Evolutionary conservation across 2,329 filamentous ascomycete species (phyloP).

Genomic region (Bisporella sp.): DNA sequence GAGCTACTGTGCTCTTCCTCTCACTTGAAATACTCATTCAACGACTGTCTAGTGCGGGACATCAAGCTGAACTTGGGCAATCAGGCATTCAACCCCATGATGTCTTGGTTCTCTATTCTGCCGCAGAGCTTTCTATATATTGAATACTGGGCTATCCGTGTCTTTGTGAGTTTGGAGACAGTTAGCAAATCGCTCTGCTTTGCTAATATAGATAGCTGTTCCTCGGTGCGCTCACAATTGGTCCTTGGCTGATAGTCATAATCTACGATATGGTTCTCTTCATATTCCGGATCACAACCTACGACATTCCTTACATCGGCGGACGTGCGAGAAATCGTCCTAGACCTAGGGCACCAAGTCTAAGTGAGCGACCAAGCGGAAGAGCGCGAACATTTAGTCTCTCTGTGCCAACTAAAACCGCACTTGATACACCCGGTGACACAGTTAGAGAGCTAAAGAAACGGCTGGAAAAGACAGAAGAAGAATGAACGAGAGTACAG

Average conservation of each 20-base stretch:
- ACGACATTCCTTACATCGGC: constrained; percentile 53
- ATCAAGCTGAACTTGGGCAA: too few relatives aligned
- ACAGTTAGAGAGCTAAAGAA: constrained; percentile 10
- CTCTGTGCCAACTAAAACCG: constrained; percentile 12
- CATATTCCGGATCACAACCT: constrained; percentile 47
- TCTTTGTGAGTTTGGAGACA: constrained; percentile 35
- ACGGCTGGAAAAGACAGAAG: constrained; percentile 10
- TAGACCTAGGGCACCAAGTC: constrained; percentile 53
- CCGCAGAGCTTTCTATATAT: constrained; percentile 48
- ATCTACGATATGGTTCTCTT: constrained; percentile 59
- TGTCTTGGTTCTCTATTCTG: constrained; percentile 61
- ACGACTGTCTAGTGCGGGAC: too few relatives aligned
- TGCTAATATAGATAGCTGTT: constrained; percentile 40
- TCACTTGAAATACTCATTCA: too few relatives aligned
- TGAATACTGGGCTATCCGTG: constrained; percentile 54
- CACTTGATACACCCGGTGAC: constrained; percentile 16
- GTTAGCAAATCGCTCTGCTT: neutral
- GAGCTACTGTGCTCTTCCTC: too few relatives aligned
- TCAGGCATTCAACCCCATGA: constrained; percentile 23
- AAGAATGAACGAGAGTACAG: constrained; percentile 10
- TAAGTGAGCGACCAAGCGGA: constrained; percentile 49
- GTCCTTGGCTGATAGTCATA: constrained; percentile 55
- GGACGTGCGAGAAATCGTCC: constrained; percentile 52
- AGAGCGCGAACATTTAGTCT: constrained; percentile 27
- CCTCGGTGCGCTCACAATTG: constrained; percentile 52